phyloP scores from a whole-genome alignment of 2,329 filamentous ascomycete genomes.

The Hypoxylon sp. region DNA sequence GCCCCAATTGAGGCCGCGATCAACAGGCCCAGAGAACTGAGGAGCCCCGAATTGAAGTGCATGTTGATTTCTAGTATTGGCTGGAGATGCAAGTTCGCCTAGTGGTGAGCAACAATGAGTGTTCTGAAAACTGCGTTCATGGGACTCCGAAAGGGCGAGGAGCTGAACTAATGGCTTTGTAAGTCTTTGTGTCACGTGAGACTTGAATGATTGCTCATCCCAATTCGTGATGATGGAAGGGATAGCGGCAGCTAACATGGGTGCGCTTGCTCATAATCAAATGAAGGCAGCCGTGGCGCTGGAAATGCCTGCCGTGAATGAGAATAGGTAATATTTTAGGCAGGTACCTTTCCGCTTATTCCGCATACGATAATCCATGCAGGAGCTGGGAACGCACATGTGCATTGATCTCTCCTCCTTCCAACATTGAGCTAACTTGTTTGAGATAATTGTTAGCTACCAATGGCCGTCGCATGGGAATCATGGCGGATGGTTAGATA shows the following conservation, averaged over 20 bases:
- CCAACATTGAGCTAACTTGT: conserved; percentile 1
- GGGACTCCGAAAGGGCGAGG: not conserved
- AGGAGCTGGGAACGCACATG: not conserved
- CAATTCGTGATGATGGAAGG: not conserved
- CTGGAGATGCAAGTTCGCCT: not conserved
- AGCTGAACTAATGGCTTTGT: conserved; percentile 1
- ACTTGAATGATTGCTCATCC: conserved; percentile 1
- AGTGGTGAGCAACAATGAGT: not conserved
- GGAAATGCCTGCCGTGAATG: conserved; percentile 8
- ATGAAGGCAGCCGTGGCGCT: conserved; percentile 20
- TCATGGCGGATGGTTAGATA: not conserved
- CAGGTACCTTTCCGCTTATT: conserved; percentile 1
- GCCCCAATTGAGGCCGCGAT: conserved; percentile 15
- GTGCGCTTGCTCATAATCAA: conserved; percentile 8
- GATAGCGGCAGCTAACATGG: not conserved
- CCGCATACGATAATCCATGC: not conserved
- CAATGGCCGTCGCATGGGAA: not conserved
- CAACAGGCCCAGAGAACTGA: conserved; percentile 27
- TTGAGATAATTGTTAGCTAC: not conserved
- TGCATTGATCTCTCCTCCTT: not conserved
- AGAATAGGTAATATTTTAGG: not conserved
- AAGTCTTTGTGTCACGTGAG: conserved; percentile 1
- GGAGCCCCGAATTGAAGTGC: conserved; percentile 18
- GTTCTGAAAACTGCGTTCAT: not conserved
- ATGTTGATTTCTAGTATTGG: conserved; percentile 10